Percentiles rank a stretch among this genome's conserved stretches.
Conservation (phyloP, 23 red algal genomes). For the Gracilaria domingensis region DNA sequence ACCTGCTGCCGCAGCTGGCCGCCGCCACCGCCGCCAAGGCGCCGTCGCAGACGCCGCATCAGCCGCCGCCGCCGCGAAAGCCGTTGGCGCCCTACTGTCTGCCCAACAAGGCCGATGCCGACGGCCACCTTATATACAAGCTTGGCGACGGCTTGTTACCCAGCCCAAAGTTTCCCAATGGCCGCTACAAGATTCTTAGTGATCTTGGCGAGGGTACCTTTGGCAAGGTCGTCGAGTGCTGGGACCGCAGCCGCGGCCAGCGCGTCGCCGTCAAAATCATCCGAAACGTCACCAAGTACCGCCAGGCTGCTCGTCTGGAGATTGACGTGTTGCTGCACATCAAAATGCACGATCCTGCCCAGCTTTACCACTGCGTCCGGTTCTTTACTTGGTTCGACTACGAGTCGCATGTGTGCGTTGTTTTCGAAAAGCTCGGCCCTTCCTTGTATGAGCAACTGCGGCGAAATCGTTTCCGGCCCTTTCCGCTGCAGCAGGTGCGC, state of each 20-base stretch:
- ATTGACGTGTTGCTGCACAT: conserved; percentile 80
- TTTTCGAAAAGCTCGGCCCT: conserved; percentile 91
- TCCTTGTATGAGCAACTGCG: conserved; percentile 91
- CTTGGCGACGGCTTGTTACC: conserved; percentile 81
- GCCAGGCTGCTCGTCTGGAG: conserved; percentile 82
- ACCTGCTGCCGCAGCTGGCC: not conserved
- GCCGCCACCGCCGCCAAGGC: not conserved
- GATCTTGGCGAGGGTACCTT: conserved; percentile 91
- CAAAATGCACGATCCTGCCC: conserved; percentile 49
- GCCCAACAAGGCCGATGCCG: conserved; percentile 64
- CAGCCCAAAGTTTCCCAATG: conserved; percentile 71
- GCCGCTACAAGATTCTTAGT: conserved; percentile 84
- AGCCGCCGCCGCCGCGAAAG: not conserved
- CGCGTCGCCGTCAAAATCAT: conserved; percentile 88
- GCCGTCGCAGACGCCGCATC: not conserved
- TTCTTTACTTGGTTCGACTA: conserved; percentile 88
- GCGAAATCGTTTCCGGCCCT: conserved; percentile 81
- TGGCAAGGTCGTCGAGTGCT: conserved; percentile 92
- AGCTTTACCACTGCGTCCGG: conserved; percentile 78
- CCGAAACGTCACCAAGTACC: conserved; percentile 82
- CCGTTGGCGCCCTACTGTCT: conserved; percentile 13
- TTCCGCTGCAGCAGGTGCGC: conserved; percentile 78
- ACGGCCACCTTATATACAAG: conserved; percentile 84
- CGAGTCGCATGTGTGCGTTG: conserved; percentile 89
- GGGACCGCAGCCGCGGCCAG: conserved; percentile 69